phyloP scores from a whole-genome alignment of 2,329 filamentous ascomycete species.

The Monilinia vaccinii-corymbosi region DNA sequence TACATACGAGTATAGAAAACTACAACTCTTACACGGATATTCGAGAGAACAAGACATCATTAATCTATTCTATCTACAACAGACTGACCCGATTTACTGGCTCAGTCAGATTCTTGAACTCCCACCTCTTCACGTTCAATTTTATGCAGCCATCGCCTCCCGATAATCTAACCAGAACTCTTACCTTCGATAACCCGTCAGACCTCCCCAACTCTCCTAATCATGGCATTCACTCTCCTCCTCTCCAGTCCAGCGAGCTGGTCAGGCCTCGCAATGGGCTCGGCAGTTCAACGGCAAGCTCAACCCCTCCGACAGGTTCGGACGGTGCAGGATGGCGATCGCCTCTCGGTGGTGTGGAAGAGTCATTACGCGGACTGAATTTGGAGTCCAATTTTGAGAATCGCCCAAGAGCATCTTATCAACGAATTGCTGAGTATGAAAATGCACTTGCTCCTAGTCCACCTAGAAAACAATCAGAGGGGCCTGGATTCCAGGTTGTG shows the following conservation, averaged over 20 bases:
- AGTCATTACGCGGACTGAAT: slow-evolving; percentile 46
- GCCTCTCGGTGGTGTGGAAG: slow-evolving; percentile 36
- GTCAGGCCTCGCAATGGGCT: slow-evolving; percentile 26
- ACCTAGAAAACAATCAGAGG: slow-evolving; percentile 34
- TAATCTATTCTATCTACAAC: slow-evolving; percentile 3
- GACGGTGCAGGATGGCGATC: slow-evolving; percentile 1
- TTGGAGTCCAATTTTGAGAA: slow-evolving; percentile 24
- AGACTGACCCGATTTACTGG: slow-evolving; percentile 30
- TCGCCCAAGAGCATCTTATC: slow-evolving; percentile 26
- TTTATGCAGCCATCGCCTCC: slow-evolving; percentile 56
- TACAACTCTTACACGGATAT: neutral
- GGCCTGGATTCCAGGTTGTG: slow-evolving; percentile 46
- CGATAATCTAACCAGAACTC: slow-evolving; percentile 37
- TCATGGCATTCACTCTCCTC: slow-evolving; percentile 47
- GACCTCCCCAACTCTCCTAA: slow-evolving; percentile 35
- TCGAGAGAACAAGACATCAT: slow-evolving; percentile 9
- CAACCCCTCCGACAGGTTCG: slow-evolving; percentile 20
- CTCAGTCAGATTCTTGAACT: slow-evolving; percentile 25
- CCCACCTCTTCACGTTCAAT: slow-evolving; percentile 32
- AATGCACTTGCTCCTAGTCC: slow-evolving; percentile 43
- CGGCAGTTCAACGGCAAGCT: slow-evolving; percentile 9
- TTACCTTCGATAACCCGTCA: slow-evolving; percentile 32
- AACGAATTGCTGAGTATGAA: slow-evolving; percentile 52
- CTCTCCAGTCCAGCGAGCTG: slow-evolving; percentile 32
- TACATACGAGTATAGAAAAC: neutral